A percentile compares a stretch with the other conserved stretches of the same genome.
phyloP scores from a whole-genome alignment of 2,329 filamentous ascomycete species.

The Phaeosphaeriaceae sp. region DNA sequence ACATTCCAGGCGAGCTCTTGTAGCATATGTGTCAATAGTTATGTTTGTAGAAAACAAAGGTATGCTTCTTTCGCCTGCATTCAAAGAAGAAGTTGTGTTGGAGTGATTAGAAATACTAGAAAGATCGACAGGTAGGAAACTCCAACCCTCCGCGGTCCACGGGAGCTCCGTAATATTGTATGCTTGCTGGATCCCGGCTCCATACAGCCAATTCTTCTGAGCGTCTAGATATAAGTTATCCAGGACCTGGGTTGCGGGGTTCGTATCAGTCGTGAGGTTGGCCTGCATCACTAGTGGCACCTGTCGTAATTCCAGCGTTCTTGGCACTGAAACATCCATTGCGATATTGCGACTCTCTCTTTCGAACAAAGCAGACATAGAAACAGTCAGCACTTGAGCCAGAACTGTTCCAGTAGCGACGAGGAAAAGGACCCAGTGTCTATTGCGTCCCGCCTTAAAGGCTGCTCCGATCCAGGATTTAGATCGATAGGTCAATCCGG shows the following conservation, averaged over 20 bases:
- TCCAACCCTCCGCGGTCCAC: slow-evolving; percentile 12
- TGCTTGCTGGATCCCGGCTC: slow-evolving; percentile 8
- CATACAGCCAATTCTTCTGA: slow-evolving; percentile 13
- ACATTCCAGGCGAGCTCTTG: slow-evolving; percentile 6
- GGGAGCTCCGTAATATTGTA: slow-evolving; percentile 5
- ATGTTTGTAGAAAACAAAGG: background rate
- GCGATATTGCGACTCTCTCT: slow-evolving; percentile 9
- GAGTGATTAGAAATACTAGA: background rate
- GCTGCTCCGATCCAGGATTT: slow-evolving; percentile 26
- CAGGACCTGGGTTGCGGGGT: background rate
- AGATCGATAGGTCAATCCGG: slow-evolving; percentile 24
- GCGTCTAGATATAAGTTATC: slow-evolving; percentile 10
- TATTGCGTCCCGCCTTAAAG: slow-evolving; percentile 11
- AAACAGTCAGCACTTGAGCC: slow-evolving; percentile 16
- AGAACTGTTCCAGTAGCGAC: background rate
- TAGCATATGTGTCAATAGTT: slow-evolving; percentile 1
- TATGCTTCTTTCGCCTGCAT: background rate
- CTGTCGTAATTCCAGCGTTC: slow-evolving; percentile 15
- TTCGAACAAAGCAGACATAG: slow-evolving; percentile 31
- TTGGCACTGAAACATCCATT: slow-evolving; percentile 2
- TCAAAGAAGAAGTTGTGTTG: background rate
- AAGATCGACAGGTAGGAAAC: slow-evolving; percentile 6
- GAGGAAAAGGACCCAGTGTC: slow-evolving; percentile 7
- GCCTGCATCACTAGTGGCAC: slow-evolving; percentile 11
- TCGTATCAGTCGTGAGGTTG: background rate